Conservation (phyloP, 2,329 filamentous ascomycete genomes). For the Shiraia sp. region DNA sequence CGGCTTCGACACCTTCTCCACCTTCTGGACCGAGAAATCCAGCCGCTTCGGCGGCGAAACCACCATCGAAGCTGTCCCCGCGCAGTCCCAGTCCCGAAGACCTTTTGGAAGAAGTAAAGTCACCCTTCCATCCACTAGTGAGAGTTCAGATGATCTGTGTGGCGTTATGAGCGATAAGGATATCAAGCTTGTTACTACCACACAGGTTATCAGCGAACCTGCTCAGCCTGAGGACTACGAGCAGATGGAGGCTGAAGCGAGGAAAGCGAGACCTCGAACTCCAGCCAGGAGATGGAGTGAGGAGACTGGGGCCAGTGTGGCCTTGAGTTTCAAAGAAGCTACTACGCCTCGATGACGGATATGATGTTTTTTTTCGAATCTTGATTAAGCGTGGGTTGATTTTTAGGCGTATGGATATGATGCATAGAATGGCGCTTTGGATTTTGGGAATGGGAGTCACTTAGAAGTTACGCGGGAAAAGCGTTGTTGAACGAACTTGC, state of each 20-base stretch:
- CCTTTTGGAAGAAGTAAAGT: constrained; percentile 20
- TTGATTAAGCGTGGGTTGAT: too few species aligned
- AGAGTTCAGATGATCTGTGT: constrained; percentile 34
- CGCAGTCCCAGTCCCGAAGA: constrained; percentile 1
- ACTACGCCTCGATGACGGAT: constrained; percentile 7
- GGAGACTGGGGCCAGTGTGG: constrained; percentile 24
- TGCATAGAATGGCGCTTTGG: too few species aligned
- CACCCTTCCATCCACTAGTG: constrained; percentile 18
- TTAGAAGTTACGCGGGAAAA: too few species aligned
- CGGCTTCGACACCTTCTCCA: constrained; percentile 42
- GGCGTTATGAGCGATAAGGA: constrained; percentile 21
- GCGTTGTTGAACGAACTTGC: too few species aligned
- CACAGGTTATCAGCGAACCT: constrained; percentile 37
- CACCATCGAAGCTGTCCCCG: constrained; percentile 42
- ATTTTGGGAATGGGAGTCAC: too few species aligned
- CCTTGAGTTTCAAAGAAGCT: constrained; percentile 17
- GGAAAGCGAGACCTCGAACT: constrained; percentile 28
- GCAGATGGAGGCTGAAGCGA: constrained; percentile 33
- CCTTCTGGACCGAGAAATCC: constrained; percentile 36
- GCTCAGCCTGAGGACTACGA: constrained; percentile 38
- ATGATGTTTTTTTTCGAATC: background rate
- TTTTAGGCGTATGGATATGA: too few species aligned
- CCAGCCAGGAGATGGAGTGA: constrained; percentile 40
- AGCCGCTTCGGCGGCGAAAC: constrained; percentile 52
- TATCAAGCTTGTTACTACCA: constrained; percentile 43